Evolutionary conservation across 2,329 filamentous ascomycete species (phyloP).

Genomic region (Sarocladium kiliense): DNA sequence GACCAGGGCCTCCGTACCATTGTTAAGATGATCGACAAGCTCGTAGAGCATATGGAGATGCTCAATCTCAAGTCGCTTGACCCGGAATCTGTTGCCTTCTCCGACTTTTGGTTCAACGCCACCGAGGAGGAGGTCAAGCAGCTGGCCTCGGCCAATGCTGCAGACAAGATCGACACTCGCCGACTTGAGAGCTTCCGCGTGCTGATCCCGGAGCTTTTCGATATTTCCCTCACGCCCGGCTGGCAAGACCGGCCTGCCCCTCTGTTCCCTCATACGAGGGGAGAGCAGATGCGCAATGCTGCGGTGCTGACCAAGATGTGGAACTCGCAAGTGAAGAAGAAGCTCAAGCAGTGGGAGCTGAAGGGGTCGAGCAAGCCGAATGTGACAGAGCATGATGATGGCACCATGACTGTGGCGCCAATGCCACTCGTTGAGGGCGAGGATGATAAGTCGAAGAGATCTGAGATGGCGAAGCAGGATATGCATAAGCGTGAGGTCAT

Average conservation of each 20-base stretch:
- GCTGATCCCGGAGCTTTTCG: slow-evolving; percentile 46
- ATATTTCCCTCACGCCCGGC: slow-evolving; percentile 48
- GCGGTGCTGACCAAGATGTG: slow-evolving; percentile 43
- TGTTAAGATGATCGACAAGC: slow-evolving; percentile 28
- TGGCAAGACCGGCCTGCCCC: slow-evolving; percentile 42
- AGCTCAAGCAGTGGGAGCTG: slow-evolving; percentile 38
- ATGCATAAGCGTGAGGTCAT: slow-evolving; percentile 16
- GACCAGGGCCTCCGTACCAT: slow-evolving; percentile 30
- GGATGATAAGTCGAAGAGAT: slow-evolving; percentile 12
- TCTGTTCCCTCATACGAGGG: slow-evolving; percentile 38
- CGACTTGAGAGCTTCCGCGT: slow-evolving; percentile 41
- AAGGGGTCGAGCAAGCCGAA: slow-evolving; percentile 37
- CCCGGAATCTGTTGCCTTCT: slow-evolving; percentile 38
- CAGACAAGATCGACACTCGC: slow-evolving; percentile 20
- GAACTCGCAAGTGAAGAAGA: slow-evolving; percentile 39
- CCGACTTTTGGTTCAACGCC: slow-evolving; percentile 32
- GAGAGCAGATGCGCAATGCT: slow-evolving; percentile 51
- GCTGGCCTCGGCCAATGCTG: slow-evolving; percentile 19
- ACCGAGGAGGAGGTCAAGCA: slow-evolving; percentile 20
- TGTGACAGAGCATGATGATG: slow-evolving; percentile 20
- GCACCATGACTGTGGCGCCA: slow-evolving; percentile 12
- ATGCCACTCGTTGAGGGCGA: slow-evolving; percentile 11
- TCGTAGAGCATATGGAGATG: slow-evolving; percentile 42
- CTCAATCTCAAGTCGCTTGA: slow-evolving; percentile 40
- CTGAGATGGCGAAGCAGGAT: slow-evolving; percentile 3